Base-by-base conservation (phyloP, 257 asterid genomes). In the Sherardia arvensis region DNA sequence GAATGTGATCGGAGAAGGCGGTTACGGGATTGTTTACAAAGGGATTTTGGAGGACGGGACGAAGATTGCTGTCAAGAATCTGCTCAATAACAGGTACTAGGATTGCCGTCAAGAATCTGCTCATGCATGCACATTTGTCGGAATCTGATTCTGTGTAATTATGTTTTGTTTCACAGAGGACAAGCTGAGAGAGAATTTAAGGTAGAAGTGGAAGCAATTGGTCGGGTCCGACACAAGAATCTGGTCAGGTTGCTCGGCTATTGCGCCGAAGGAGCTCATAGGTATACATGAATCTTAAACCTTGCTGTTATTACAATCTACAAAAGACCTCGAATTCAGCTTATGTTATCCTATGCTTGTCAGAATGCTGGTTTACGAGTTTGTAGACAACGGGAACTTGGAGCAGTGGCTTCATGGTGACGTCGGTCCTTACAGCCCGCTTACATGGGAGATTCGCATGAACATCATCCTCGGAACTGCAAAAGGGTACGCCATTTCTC, bases 331-430 rank as follows among this genome's bases (percentile, higher is more conserved):
- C 5, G 5, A 38, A 38, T 38, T n/a, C n/a, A n/a, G n/a, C n/a
- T n/a, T n/a, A n/a, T n/a, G n/a, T n/a, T n/a, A n/a, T n/a, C n/a
- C n/a, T n/a, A n/a, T n/a, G 20, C 8, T 43, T 15, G 32, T 59
- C 71, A 90, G 97, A 84, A 83, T 90, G 91, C 95, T 90, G 63
- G 97, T 90, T 38, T 90, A 90, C 23, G 97, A 90, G 73, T 90
- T 78, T 64, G 93, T 85, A 18, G 83, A 90, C 80, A 84, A 90
- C 64, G 97, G 97, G 28, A 90, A 90, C 72, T 78, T 90, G 75
- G 97, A 87, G 49, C 96, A 90, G 68, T 90, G 97, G 97, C 81
- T 90, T 74, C 96, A 90, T 75, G 97, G 97, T 36, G 97, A 90
- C 69, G 93, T 90, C 11, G 96, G 97, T 67, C 80, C 87, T 17